Base-by-base conservation (phyloP, 192 early-diverging fungal genomes). In the Umbelopsis sp. region DNA sequence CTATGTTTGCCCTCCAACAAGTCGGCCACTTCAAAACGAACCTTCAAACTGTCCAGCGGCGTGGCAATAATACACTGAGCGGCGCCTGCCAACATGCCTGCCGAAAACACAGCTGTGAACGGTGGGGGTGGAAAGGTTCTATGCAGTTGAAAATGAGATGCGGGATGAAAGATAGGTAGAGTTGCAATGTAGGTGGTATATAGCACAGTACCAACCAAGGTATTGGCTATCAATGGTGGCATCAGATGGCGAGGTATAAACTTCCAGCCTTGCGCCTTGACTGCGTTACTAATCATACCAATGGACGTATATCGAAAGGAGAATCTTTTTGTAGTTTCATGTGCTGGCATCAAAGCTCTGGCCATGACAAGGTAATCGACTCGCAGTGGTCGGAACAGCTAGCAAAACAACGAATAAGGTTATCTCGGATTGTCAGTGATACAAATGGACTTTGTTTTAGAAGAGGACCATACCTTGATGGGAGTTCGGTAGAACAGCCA, bases 351-450 rank as follows among this genome's bases (percentile, higher is more conserved):
- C 44, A 90, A 68, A 11, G 90, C 90, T 23, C 92, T 83, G 2
- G 90, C 92, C 69, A 91, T 90, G n/a, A 90, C 84, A 52, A 91
- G 68, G 67, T 93, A 93, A 72, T 93, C 92, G 6, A 93, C 90
- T 10, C 92, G 81, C 72, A 93, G 78, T 7, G 92, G 92, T 7
- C 92, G 80, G 47, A 93, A 93, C 13, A 93, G 81, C 82, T 91
- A 55, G 16, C 37, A 21, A n/a, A 21, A n/a, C 46, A 20, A 22
- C 64, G 25, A 74, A 22, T 64, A 46, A 30, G 55, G 20, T 6
- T 64, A 64, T 12, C 30, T 35, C 12, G 20, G 7, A 23, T 10
- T 52, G n/a, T 53, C 21, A 30, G 23, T 33, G 3, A 33, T 10
- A 58, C 25, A 15, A 30, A 30, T 30, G 8, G 4, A 5, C 20